A percentile compares a stretch with the other conserved stretches of the same genome.
Evolutionary conservation across 2,329 filamentous ascomycete species (phyloP).

Genomic region (Colletotrichum sp.): DNA sequence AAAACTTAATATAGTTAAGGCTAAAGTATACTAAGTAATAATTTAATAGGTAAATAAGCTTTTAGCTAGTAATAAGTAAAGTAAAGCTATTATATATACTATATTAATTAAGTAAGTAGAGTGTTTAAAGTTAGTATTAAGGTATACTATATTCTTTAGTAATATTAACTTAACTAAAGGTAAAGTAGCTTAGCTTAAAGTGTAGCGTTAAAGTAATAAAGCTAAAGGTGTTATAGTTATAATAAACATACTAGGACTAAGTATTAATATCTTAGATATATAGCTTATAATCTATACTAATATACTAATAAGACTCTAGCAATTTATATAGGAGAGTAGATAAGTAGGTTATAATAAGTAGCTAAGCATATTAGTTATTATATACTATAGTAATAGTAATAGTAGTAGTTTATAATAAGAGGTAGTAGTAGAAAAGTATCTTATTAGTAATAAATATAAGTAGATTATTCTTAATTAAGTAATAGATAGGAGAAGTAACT

Average conservation of each 20-base stretch:
- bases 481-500: too few relatives aligned
- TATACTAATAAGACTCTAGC: not conserved
- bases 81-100: not conserved
- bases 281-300: not conserved
- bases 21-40: too few relatives aligned
- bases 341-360: not conserved
- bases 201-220: not conserved
- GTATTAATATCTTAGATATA: not conserved
- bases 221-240: not conserved
- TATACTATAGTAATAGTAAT: too few relatives aligned
- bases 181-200: not conserved
- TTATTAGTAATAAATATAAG: too few relatives aligned
- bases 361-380: not conserved
- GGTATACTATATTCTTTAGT: not conserved
- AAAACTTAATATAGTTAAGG: too few relatives aligned
- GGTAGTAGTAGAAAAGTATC: too few relatives aligned
- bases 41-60: not conserved
- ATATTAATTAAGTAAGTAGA: not conserved
- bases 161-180: not conserved
- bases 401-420: too few relatives aligned
- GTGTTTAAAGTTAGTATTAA: not conserved
- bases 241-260: not conserved
- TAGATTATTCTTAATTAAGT: too few relatives aligned
- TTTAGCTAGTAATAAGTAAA: not conserved
- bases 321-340: not conserved